A percentile compares a stretch with the other conserved stretches of the same genome.
Conservation (phyloP, 331 rosid genomes). For the Telfairia occidentalis region DNA sequence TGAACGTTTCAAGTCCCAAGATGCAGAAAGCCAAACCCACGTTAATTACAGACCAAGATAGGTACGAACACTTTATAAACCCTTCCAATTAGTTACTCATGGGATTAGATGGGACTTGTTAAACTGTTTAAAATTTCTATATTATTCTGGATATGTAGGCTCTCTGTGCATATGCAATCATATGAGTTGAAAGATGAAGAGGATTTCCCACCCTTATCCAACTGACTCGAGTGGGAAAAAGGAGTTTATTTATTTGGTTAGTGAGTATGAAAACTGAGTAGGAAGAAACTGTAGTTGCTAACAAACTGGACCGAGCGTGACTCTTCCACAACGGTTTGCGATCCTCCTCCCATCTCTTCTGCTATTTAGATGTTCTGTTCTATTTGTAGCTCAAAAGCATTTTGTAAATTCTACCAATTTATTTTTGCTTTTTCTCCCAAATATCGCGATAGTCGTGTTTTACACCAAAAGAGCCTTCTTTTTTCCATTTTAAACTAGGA, state of each 20-base stretch:
- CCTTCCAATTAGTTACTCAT: not conserved
- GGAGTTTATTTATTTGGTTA: slow-evolving; percentile 2
- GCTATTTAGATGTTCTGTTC: slow-evolving; percentile 19
- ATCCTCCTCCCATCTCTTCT: slow-evolving; percentile 15
- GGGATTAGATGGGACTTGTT: not conserved
- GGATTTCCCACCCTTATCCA: slow-evolving; percentile 41
- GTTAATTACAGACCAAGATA: slow-evolving; percentile 17
- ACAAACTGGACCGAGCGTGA: slow-evolving; percentile 16
- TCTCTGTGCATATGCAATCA: slow-evolving; percentile 20
- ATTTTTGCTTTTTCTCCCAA: not conserved
- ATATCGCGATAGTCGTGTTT: slow-evolving; percentile 6
- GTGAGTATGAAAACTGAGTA: slow-evolving; percentile 16
- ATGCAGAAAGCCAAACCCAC: slow-evolving; percentile 15
- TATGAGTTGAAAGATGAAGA: slow-evolving; percentile 37
- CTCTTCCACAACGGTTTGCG: slow-evolving; percentile 20
- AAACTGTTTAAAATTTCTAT: not conserved
- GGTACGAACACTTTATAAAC: slow-evolving; percentile 19
- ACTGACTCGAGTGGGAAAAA: slow-evolving; percentile 9
- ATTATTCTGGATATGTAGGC: slow-evolving; percentile 25
- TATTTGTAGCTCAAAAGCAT: slow-evolving; percentile 9
- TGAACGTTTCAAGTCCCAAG: slow-evolving; percentile 8
- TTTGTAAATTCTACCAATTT: slow-evolving; percentile 12
- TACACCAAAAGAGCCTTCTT: slow-evolving; percentile 1
- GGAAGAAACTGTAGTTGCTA: slow-evolving; percentile 20
- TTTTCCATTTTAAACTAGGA: not conserved